Conservation (phyloP, 2,329 filamentous ascomycete genomes). For the Hypoxylon sp. region DNA sequence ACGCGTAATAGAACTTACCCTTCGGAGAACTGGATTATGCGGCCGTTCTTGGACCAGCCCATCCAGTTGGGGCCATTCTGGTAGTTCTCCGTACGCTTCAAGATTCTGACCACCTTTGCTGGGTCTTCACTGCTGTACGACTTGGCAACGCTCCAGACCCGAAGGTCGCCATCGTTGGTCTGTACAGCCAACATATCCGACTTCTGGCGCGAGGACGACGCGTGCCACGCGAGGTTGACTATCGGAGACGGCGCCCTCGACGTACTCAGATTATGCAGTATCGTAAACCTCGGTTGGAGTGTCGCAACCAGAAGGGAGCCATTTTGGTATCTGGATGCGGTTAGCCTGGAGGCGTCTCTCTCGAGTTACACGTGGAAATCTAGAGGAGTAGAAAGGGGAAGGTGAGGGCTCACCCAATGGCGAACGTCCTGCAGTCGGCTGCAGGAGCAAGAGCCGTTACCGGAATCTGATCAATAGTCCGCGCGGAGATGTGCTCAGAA, state of each 20-base stretch:
- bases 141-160: conserved; percentile 97
- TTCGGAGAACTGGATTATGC: conserved; percentile 91
- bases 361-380: conserved; percentile 24
- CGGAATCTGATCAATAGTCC: conserved; percentile 90
- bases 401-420: conserved; percentile 80
- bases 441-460: conserved; percentile 93
- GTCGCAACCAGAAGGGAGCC: conserved; percentile 91
- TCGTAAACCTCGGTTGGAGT: conserved; percentile 90
- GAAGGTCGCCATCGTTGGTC: conserved; percentile 87
- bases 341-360: conserved; percentile 25
- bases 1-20: conserved; percentile 67
- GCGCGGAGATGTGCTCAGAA: conserved; percentile 87
- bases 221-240: conserved; percentile 90
- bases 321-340: conserved; percentile 78
- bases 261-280: conserved; percentile 89
- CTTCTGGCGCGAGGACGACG: conserved; percentile 93
- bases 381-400: conserved; percentile 1
- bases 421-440: conserved; percentile 90
- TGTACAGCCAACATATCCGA: conserved; percentile 98
- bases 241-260: conserved; percentile 86
- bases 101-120: conserved; percentile 86
- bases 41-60: conserved; percentile 97
- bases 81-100: conserved; percentile 80
- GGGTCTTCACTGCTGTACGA: conserved; percentile 73
- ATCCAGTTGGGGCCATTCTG: conserved; percentile 89